Evolutionary conservation across 2,329 filamentous ascomycete species (phyloP), one percentile per base, ranked within the genome.

Genomic region (Aspergillus fumigatiaffinis): DNA sequence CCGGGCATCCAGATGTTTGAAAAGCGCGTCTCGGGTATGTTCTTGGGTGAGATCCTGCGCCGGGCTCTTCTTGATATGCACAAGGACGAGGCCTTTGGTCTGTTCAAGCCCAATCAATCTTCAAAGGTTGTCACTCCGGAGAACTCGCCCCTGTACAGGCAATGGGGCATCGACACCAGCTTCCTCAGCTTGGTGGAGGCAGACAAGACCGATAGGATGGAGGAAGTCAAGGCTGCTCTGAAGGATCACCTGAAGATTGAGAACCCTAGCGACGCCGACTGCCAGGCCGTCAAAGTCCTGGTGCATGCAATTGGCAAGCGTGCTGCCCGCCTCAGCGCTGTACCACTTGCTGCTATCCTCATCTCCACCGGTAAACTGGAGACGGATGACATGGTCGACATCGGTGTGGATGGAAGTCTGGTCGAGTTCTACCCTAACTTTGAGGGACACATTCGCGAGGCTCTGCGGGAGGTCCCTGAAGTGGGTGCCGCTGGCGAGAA

Each of bases 1-100:
- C 93, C 92, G 0, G 94, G 94, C 26, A 86, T 96, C 60, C 94
- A 99, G 72, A 96, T 97, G 90, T 99, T 97, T 71, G 94, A 99
- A 80, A 99, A 99, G 83, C 89, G 93, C 50, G 89, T 99, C 17
- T 96, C 92, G 0, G 94, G 94, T 73, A 97, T 99, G 93, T 99
- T 97, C 79, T 77, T 99, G 51, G 94, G 94, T 54, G 94, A 99
- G 75, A 92, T 97, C 61, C 82, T 97, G 55, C 89, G 94, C 54
- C 82, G 91, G 48, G 87, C 87, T 17, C 78, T 97, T 23, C 73
- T 94, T 52, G 81, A 86, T 57, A 83, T 97, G 72, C 79, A 92
- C 68, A 83, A 88, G 66, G 83, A 90, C 64, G 80, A 86, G 28
- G 73, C 81, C 1, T 77, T 88, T 6, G 81, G 86, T 2, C 82